Base-by-base conservation (phyloP, 1,284 basidiomycete species). In the Mrakiaceae sp. region DNA sequence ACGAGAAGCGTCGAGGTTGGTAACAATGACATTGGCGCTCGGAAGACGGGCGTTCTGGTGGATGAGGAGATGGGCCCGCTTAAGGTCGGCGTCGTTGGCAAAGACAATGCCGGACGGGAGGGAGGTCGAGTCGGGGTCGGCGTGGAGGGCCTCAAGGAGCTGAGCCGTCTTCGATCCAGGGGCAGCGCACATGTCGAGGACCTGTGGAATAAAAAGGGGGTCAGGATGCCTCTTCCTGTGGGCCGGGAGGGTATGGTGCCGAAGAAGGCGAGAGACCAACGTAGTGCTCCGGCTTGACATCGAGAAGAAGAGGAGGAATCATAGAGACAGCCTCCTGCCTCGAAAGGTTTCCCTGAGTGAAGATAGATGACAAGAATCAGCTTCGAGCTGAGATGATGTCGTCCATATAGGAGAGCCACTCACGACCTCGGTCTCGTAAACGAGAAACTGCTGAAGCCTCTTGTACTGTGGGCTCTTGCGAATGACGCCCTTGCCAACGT, bases 131-230 rank as follows among this genome's bases (percentile, higher is more conserved):
- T 83, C 77, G 4, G 81, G 83, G 9, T 78, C 75, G 0, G 84
- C 80, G 72, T 95, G 91, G 3, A 96, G 79, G 2, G 89, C 87
- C 79, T 96, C 92, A 51, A 96, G 82, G 12, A 96, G 79, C 79
- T 96, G 93, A 4, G 90, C 89, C 5, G 92, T 94, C 84, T 99
- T 98, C 46, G 92, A 96, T 12, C 96, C 96, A 1, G 96, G 96
- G 1, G 96, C 95, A n/a, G 96, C 96, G 74, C 95, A 99, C 88
- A 97, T 92, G 77, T 99, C 95, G 70, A 98, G 84, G 50, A 92
- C 90, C 87, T 91, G 67, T 87, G 61, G 5, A 67, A 49, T 61
- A 5, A n/a, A 49, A n/a, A 49, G 11, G 40, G 46, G 11, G 4
- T 60, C 44, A 49, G 48, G n/a, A n/a, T 50, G n/a, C 48, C 48